Evolutionary conservation across 345 rosid species (phyloP).

Genomic region (Chamaenerion angustifolium): DNA sequence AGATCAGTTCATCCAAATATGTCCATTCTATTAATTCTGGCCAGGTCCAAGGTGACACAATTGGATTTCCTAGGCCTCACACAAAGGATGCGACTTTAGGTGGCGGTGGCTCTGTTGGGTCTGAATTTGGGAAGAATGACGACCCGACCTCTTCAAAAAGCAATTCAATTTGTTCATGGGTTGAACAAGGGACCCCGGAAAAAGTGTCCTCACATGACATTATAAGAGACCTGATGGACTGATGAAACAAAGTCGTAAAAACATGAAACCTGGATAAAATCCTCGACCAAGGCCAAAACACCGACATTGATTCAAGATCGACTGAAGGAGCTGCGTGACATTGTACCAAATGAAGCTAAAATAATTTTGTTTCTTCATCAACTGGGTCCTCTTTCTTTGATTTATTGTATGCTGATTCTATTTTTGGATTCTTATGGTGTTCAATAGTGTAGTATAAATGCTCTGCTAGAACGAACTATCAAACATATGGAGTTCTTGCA

Average conservation of each 20-base stretch:
- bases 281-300: slow-evolving; percentile 96
- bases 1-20: slow-evolving; percentile 30
- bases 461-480: slow-evolving; percentile 79
- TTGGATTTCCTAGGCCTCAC: slow-evolving; percentile 19
- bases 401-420: slow-evolving; percentile 3
- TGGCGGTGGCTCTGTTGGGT: slow-evolving; percentile 21
- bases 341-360: slow-evolving; percentile 83
- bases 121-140: slow-evolving; percentile 32
- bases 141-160: slow-evolving; percentile 30
- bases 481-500: slow-evolving; percentile 98
- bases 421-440: slow-evolving; percentile 10
- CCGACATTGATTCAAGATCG: slow-evolving; percentile 99
- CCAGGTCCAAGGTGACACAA: slow-evolving; percentile 21
- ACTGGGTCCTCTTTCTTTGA: not conserved
- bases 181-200: slow-evolving; percentile 48
- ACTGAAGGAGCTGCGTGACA: slow-evolving; percentile 91
- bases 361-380: slow-evolving; percentile 24
- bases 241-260: slow-evolving; percentile 58
- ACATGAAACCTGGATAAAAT: slow-evolving; percentile 80
- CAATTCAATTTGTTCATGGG: slow-evolving; percentile 53
- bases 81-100: slow-evolving; percentile 25
- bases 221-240: slow-evolving; percentile 49
- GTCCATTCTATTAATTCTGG: slow-evolving; percentile 19
- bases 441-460: slow-evolving; percentile 96
- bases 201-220: slow-evolving; percentile 36